phyloP scores from a whole-genome alignment of 1,139 yeast genomes.

The Saccharomyces hybrid region DNA sequence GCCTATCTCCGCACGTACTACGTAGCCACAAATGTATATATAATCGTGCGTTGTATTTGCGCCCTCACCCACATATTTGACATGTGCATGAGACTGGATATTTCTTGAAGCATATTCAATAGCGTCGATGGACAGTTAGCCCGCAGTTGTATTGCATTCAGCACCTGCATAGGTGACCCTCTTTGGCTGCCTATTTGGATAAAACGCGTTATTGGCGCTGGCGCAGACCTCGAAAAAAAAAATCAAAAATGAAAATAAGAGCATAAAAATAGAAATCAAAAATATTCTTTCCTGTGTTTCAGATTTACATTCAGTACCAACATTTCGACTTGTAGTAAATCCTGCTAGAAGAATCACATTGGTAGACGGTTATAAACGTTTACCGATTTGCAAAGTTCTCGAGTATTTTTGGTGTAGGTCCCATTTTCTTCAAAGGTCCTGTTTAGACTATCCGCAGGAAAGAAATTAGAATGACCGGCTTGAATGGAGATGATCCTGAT shows the following conservation, averaged over 20 bases:
- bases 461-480: background rate
- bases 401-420: background rate
- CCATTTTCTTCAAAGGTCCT: background rate
- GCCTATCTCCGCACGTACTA: background rate
- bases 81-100: background rate
- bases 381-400: background rate
- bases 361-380: background rate
- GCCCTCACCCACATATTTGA: no score
- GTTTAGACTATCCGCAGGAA: background rate
- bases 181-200: background rate
- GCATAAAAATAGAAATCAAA: background rate
- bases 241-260: background rate
- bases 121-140: background rate
- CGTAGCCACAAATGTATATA: background rate
- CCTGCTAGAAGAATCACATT: background rate
- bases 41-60: no score
- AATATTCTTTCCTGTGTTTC: background rate
- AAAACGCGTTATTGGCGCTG: background rate
- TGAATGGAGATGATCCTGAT: constrained; percentile 11
- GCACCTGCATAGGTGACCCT: background rate
- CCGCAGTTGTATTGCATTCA: background rate
- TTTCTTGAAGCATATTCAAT: background rate
- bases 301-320: background rate
- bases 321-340: background rate
- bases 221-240: background rate